Conservation (phyloP, 495 filamentous ascomycete genomes). For the Parathielavia appendiculata region DNA sequence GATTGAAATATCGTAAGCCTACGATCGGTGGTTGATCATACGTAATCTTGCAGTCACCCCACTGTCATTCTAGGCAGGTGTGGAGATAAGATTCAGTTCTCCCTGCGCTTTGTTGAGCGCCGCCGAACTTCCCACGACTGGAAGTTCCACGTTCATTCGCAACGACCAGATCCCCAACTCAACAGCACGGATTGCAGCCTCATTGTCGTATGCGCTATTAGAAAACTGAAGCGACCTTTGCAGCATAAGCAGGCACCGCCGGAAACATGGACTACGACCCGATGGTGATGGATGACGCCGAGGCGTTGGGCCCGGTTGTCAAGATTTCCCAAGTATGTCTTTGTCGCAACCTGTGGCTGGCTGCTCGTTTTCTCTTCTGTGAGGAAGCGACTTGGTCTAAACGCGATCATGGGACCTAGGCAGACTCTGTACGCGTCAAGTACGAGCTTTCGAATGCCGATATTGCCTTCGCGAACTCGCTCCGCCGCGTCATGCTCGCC, state of each 20-base stretch:
- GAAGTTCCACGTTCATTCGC: too few species aligned
- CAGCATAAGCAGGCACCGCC: background rate
- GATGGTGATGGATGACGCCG: conserved; percentile 55
- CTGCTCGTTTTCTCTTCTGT: background rate
- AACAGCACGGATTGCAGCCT: too few species aligned
- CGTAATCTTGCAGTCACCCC: too few species aligned
- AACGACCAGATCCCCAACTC: too few species aligned
- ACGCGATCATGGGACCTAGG: conserved; percentile 42
- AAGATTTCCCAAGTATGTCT: conserved; percentile 62
- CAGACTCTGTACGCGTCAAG: conserved; percentile 64
- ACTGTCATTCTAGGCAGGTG: too few species aligned
- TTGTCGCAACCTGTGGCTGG: conserved; percentile 7
- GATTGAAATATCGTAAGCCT: too few species aligned
- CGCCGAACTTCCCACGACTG: too few species aligned
- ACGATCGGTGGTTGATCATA: too few species aligned
- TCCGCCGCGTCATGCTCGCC: conserved; percentile 86
- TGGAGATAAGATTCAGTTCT: too few species aligned
- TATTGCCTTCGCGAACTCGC: conserved; percentile 86
- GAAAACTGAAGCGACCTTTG: background rate
- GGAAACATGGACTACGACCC: conserved; percentile 60
- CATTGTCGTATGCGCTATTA: too few species aligned
- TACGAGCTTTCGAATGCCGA: conserved; percentile 76
- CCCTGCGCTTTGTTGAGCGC: too few species aligned
- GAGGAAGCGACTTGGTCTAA: conserved; percentile 10
- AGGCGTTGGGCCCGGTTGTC: conserved; percentile 61